These are phyloP conservation scores for Corrigiola litoralis DNA, from an alignment of 179 eudicot species.

Conservation along the genomic window DNA sequence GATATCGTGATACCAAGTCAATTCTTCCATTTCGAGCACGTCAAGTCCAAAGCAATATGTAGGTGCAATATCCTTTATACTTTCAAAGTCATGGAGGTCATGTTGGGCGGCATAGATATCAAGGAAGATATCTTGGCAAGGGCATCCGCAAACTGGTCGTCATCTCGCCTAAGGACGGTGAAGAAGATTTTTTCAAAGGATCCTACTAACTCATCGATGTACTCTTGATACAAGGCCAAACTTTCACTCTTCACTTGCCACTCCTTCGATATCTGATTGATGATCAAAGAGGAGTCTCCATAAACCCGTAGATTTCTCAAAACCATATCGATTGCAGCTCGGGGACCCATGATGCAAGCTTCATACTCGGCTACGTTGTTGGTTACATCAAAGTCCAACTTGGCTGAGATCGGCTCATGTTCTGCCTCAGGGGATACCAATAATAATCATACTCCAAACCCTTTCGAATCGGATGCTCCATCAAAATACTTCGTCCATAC, in stretches of 20 bases:
- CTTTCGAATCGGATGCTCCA: background rate
- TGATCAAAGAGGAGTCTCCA: background rate
- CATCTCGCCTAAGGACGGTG: background rate
- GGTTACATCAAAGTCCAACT: background rate
- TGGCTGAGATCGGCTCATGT: background rate
- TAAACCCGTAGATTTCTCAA: no score
- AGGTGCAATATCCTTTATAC: background rate
- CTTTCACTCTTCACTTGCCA: background rate
- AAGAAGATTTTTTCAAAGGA: background rate
- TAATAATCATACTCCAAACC: background rate
- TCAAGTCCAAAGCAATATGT: background rate
- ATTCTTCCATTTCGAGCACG: rapidly evolving
- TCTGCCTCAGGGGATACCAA: background rate
- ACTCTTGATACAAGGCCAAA: background rate
- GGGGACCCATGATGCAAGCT: no score
- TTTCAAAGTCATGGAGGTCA: background rate
- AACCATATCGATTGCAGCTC: no score
- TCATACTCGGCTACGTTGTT: no score
- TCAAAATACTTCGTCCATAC: background rate
- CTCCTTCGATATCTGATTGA: background rate
- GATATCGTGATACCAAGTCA: background rate
- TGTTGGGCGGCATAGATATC: background rate
- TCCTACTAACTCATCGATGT: background rate
- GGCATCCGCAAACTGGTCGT: background rate
- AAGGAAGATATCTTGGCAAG: background rate